Percentiles rank a stretch among this genome's conserved stretches.
Conservation (phyloP, 139 green algal genomes). For the Chlamydomonas sphaeroides region DNA sequence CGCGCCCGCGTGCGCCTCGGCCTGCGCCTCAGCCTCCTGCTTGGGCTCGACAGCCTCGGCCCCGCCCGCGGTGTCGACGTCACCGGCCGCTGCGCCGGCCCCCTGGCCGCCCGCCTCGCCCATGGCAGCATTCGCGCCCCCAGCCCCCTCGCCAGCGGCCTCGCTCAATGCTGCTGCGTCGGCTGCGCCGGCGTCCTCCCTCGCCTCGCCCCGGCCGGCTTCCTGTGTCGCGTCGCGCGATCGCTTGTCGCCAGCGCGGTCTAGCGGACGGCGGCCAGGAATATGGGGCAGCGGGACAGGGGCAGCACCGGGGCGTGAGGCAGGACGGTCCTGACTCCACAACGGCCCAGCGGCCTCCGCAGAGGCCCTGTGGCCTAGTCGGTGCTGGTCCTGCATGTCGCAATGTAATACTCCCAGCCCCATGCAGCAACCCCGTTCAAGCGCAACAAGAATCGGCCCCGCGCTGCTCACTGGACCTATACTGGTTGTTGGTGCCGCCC, state of each 20-base stretch:
- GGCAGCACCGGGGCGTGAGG: no score
- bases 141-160: neutral
- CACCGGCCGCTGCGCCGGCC: neutral
- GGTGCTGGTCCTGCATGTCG: no score
- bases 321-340: no score
- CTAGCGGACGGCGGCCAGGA: no score
- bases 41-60: neutral
- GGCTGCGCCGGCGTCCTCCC: no score
- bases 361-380: no score
- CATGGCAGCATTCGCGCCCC: neutral
- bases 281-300: no score
- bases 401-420: no score
- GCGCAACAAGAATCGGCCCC: neutral
- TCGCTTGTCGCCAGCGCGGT: no score
- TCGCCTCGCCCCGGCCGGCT: no score
- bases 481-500: constrained; percentile 46
- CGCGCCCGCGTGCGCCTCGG: neutral
- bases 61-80: neutral
- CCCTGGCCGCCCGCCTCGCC: neutral
- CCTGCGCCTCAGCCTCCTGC: neutral
- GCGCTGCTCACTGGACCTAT: neutral
- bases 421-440: neutral
- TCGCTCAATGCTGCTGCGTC: neutral
- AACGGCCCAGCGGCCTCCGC: no score
- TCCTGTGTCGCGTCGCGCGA: no score